phyloP scores from a whole-genome alignment of 1,139 yeast genomes.

The Trichomonascaceae sp. region DNA sequence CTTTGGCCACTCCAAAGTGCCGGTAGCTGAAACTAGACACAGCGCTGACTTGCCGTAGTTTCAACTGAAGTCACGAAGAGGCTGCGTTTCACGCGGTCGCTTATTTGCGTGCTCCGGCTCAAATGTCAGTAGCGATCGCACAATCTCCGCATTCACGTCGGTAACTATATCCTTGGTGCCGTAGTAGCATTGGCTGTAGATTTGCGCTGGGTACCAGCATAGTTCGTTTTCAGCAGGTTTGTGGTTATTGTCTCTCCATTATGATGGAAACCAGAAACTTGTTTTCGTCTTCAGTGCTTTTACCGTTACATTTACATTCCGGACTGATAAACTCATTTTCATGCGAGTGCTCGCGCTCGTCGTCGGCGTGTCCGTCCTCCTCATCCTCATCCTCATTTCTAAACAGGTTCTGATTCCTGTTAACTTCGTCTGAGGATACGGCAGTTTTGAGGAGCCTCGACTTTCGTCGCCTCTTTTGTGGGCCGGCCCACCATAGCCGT shows the following conservation, averaged over 20 bases:
- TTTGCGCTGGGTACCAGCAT: slow-evolving; percentile 66
- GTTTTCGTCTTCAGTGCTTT: no score
- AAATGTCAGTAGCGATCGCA: slow-evolving; percentile 33
- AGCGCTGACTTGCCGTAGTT: slow-evolving; percentile 65
- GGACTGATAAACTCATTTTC: background rate
- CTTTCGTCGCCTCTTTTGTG: background rate
- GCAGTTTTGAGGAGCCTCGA: background rate
- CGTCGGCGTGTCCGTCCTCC: background rate
- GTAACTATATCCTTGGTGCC: slow-evolving; percentile 58
- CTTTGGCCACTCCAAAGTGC: slow-evolving; percentile 68
- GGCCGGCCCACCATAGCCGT: slow-evolving; percentile 1
- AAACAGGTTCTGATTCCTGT: no score
- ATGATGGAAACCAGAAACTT: no score
- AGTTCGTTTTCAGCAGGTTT: no score
- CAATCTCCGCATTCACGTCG: slow-evolving; percentile 42
- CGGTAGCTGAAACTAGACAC: slow-evolving; percentile 60
- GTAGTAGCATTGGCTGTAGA: slow-evolving; percentile 62
- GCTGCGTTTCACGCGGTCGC: slow-evolving; percentile 32
- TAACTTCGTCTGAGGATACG: no score
- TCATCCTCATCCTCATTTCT: background rate
- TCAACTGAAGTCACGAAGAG: slow-evolving; percentile 46
- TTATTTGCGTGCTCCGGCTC: slow-evolving; percentile 32
- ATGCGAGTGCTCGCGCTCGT: background rate
- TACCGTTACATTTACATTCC: background rate
- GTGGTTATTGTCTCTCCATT: no score